These are phyloP conservation scores for Leishmania major DNA, from an alignment of 208 protist genomes.

Conservation along the genomic window DNA sequence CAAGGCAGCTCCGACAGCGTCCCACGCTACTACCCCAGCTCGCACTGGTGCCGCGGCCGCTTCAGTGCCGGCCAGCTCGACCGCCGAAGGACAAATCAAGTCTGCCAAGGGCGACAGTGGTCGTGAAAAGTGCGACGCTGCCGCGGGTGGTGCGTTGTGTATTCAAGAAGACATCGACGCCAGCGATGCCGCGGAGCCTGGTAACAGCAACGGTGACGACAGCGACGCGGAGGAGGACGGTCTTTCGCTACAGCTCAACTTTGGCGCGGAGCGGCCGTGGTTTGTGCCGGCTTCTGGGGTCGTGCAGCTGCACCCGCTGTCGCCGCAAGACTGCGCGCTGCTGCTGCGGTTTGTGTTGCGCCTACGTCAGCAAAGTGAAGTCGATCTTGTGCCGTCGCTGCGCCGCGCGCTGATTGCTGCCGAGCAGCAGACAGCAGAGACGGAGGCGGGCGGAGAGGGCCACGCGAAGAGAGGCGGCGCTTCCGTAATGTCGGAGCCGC, in stretches of 20 bases:
- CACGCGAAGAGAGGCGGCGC: not conserved
- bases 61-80: not conserved
- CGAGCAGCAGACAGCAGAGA: constrained; percentile 3
- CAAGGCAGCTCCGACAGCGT: not conserved
- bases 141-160: not conserved
- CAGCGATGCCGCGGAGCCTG: not conserved
- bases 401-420: constrained; percentile 27
- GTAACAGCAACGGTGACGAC: not conserved
- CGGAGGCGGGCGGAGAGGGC: not conserved
- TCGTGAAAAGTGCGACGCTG: not conserved
- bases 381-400: constrained; percentile 39
- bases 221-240: constrained; percentile 19
- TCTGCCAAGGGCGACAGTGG: not conserved
- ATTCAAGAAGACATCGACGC: not conserved
- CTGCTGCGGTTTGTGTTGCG: constrained; percentile 65
- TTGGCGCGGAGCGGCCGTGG: constrained; percentile 43
- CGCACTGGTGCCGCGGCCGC: not conserved
- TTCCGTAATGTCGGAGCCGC: not conserved
- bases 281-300: constrained; percentile 58
- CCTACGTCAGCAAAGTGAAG: constrained; percentile 57
- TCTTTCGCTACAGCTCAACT: constrained; percentile 6
- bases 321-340: constrained; percentile 44
- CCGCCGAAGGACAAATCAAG: not conserved
- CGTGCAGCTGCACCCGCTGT: constrained; percentile 50
- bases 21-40: not conserved